A percentile compares a stretch with the other conserved stretches of the same genome.
Conservation (phyloP, 1,284 basidiomycete species). For the Sanguinoderma infundibulare region DNA sequence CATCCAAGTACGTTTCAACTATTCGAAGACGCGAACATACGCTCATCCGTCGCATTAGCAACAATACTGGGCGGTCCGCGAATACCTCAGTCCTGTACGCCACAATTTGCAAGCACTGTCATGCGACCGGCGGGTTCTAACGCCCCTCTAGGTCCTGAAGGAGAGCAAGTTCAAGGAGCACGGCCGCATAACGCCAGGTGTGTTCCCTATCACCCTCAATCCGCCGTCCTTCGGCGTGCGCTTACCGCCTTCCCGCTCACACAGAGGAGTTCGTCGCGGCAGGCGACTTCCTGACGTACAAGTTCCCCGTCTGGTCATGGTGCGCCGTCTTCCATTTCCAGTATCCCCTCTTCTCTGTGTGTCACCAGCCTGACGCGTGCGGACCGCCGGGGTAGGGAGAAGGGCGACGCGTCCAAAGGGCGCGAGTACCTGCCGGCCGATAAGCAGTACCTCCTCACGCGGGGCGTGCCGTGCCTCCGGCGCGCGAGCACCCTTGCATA, state of each 20-base stretch:
- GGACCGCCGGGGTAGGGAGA: constrained; percentile 65
- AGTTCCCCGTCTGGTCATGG: constrained; percentile 97
- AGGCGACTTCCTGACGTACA: constrained; percentile 93
- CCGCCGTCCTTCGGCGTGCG: constrained; percentile 6
- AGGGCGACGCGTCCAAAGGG: constrained; percentile 81
- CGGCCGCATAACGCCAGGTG: constrained; percentile 94
- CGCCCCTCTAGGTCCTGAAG: constrained; percentile 76
- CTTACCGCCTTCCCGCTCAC: constrained; percentile 27
- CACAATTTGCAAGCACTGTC: constrained; percentile 21
- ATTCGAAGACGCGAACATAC: not conserved
- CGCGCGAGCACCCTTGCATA: constrained; percentile 92
- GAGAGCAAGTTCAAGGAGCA: constrained; percentile 99
- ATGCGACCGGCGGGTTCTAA: constrained; percentile 15
- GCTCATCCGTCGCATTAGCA: constrained; percentile 47
- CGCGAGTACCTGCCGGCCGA: constrained; percentile 92
- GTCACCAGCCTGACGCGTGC: constrained; percentile 4
- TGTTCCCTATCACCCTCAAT: constrained; percentile 34
- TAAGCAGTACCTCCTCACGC: constrained; percentile 96
- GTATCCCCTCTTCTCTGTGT: not conserved
- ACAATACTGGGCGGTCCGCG: constrained; percentile 95
- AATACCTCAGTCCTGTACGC: constrained; percentile 92
- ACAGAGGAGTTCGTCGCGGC: constrained; percentile 95
- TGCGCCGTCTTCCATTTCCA: constrained; percentile 41
- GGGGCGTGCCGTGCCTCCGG: constrained; percentile 91
- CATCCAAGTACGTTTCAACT: constrained; percentile 55